Conservation (phyloP, 202 grass and related monocot species). For the Brachypodium distachyon region DNA sequence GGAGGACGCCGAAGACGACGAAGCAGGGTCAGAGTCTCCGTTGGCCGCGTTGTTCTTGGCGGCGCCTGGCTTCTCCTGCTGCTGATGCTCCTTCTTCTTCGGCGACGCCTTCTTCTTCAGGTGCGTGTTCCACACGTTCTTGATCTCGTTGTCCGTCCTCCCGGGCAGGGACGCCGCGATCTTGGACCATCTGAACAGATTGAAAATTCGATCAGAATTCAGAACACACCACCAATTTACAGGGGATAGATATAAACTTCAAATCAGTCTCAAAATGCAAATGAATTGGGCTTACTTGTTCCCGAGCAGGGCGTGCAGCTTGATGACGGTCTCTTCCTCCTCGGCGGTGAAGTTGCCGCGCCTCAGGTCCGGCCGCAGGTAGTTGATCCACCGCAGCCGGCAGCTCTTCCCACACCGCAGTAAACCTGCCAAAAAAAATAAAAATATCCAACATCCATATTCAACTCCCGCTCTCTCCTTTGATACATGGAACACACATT, state of each 20-base stretch:
- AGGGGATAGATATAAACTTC: not conserved
- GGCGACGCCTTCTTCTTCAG: constrained; percentile 44
- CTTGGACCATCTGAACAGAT: constrained; percentile 42
- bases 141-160: constrained; percentile 69
- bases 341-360: constrained; percentile 83
- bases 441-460: not conserved
- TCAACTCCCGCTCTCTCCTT: not conserved
- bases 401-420: constrained; percentile 86
- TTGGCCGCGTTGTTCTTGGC: not conserved
- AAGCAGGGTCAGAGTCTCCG: not conserved
- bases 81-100: constrained; percentile 1
- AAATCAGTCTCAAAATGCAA: not conserved
- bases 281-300: constrained; percentile 68
- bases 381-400: constrained; percentile 88
- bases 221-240: not conserved
- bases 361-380: constrained; percentile 75
- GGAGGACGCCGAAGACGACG: constrained; percentile 28
- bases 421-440: constrained; percentile 38
- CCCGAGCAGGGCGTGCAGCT: constrained; percentile 67
- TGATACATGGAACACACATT: not conserved
- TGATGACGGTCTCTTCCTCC: constrained; percentile 84
- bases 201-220: not conserved
- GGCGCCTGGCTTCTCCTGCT: not conserved
- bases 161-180: constrained; percentile 57
- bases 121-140: constrained; percentile 75